Evolutionary conservation across 495 filamentous ascomycete genomes (phyloP).

Genomic region (Penicillium paradoxum): DNA sequence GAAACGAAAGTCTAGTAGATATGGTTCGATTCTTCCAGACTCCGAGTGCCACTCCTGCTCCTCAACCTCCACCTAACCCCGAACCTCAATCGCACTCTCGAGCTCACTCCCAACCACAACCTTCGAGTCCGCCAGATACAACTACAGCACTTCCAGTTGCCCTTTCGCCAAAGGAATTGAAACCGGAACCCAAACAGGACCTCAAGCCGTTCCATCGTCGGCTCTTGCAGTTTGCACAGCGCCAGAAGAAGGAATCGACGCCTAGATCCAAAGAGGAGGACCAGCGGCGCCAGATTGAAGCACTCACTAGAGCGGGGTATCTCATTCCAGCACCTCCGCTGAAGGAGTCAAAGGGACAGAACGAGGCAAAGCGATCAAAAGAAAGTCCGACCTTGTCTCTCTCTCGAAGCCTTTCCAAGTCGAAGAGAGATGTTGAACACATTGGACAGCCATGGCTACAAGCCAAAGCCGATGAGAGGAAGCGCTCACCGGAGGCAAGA

Average conservation of each 20-base stretch:
- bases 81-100: not conserved
- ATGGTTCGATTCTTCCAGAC: slow-evolving; percentile 38
- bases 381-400: slow-evolving; percentile 11
- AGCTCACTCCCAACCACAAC: not conserved
- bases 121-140: slow-evolving; percentile 12
- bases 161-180: slow-evolving; percentile 10
- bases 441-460: slow-evolving; percentile 42
- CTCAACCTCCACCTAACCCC: not conserved
- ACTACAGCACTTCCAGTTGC: slow-evolving; percentile 21
- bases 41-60: slow-evolving; percentile 18
- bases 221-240: slow-evolving; percentile 35
- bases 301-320: slow-evolving; percentile 37
- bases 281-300: slow-evolving; percentile 28
- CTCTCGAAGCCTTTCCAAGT: slow-evolving; percentile 23
- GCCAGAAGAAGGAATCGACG: slow-evolving; percentile 30
- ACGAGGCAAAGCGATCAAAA: slow-evolving; percentile 10
- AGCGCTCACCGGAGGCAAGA: slow-evolving; percentile 8
- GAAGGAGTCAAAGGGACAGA: slow-evolving; percentile 9
- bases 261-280: slow-evolving; percentile 28
- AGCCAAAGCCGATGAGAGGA: slow-evolving; percentile 21
- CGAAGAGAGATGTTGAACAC: slow-evolving; percentile 36
- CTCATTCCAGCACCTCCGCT: slow-evolving; percentile 15
- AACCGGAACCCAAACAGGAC: slow-evolving; percentile 6
- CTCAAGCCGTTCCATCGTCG: slow-evolving; percentile 40
- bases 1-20: slow-evolving; percentile 34